These are phyloP conservation scores for Colletotrichum somersetense DNA, from an alignment of 2,329 filamentous ascomycete species.

Conservation along the genomic window DNA sequence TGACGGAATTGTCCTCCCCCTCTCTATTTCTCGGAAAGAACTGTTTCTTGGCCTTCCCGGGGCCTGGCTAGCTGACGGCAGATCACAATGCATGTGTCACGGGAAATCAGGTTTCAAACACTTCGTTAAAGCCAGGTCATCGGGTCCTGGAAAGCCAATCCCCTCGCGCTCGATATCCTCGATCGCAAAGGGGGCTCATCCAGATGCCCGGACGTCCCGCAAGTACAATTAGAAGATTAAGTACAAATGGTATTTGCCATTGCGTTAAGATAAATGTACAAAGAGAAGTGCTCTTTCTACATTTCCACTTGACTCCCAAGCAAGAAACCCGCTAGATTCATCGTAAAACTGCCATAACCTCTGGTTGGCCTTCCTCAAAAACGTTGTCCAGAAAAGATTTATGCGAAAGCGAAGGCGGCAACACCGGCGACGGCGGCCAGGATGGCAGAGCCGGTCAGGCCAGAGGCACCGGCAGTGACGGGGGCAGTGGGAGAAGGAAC, in stretches of 20 bases:
- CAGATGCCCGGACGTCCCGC: constrained; percentile 34
- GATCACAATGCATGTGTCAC: constrained; percentile 20
- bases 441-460: constrained; percentile 65
- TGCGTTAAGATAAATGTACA: constrained; percentile 45
- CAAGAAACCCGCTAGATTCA: constrained; percentile 49
- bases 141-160: background rate
- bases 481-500: constrained; percentile 46
- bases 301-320: constrained; percentile 44
- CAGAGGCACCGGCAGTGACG: constrained; percentile 65
- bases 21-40: too few relatives aligned
- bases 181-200: background rate
- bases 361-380: constrained; percentile 52
- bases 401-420: constrained; percentile 67
- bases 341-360: constrained; percentile 57
- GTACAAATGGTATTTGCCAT: constrained; percentile 52
- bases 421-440: constrained; percentile 68
- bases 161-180: constrained; percentile 21
- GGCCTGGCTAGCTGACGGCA: too few relatives aligned
- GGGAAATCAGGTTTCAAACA: constrained; percentile 19
- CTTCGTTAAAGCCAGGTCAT: constrained; percentile 41
- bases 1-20: background rate
- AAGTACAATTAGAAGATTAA: constrained; percentile 63
- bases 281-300: constrained; percentile 49
- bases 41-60: background rate
- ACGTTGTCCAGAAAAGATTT: constrained; percentile 55